Evolutionary conservation across 345 rosid species (phyloP).

Genomic region (Populus ilicifolia): DNA sequence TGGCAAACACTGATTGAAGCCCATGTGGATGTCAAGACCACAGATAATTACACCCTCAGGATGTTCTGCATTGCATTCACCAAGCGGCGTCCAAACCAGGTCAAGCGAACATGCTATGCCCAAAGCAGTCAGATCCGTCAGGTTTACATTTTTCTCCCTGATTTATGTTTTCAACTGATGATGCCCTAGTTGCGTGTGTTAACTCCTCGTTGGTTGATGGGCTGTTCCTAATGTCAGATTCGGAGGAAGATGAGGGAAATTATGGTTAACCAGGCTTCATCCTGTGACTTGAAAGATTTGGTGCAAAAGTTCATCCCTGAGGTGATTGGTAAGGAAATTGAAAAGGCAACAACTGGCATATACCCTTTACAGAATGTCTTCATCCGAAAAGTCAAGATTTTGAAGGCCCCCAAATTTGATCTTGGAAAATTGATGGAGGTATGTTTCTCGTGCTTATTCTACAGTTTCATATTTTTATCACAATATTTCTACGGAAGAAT

Average conservation of each 20-base stretch:
- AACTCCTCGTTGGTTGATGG: background rate
- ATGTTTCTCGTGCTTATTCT: background rate
- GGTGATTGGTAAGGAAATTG: slow-evolving; percentile 28
- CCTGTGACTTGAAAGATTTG: slow-evolving; percentile 29
- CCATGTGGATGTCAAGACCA: slow-evolving; percentile 33
- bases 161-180: background rate
- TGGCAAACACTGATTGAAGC: slow-evolving; percentile 34
- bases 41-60: slow-evolving; percentile 28
- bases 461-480: background rate
- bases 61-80: slow-evolving; percentile 31
- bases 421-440: slow-evolving; percentile 35
- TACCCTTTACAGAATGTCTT: slow-evolving; percentile 28
- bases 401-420: slow-evolving; percentile 34
- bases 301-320: slow-evolving; percentile 27
- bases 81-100: slow-evolving; percentile 31
- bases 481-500: background rate
- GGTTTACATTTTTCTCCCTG: background rate
- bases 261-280: slow-evolving; percentile 23
- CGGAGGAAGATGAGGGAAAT: slow-evolving; percentile 35
- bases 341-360: slow-evolving; percentile 24
- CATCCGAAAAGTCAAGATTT: slow-evolving; percentile 30
- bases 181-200: background rate
- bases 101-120: slow-evolving; percentile 33
- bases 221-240: slow-evolving; percentile 10
- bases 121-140: slow-evolving; percentile 32